Conservation (phyloP, 2,329 filamentous ascomycete species). For the Capronia americana region DNA sequence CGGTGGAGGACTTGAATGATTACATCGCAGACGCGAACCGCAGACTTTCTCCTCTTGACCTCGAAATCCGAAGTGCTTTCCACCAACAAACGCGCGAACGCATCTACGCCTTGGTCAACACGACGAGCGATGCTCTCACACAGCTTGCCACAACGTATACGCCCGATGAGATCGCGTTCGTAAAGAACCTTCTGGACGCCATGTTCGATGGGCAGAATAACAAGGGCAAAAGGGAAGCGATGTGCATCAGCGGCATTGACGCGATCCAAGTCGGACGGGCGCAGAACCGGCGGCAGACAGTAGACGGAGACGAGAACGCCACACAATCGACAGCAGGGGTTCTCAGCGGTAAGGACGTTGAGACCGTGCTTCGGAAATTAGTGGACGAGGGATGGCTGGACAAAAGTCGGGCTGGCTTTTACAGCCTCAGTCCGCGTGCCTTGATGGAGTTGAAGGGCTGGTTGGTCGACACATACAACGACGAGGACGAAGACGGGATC, state of each 20-base stretch:
- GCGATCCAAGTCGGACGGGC: conserved; percentile 71
- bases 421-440: conserved; percentile 75
- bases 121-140: conserved; percentile 80
- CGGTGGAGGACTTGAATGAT: conserved; percentile 68
- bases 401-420: conserved; percentile 73
- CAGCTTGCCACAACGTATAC: conserved; percentile 83
- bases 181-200: conserved; percentile 83
- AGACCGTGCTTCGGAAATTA: conserved; percentile 71
- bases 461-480: conserved; percentile 90
- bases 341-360: conserved; percentile 78
- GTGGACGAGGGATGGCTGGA: conserved; percentile 86
- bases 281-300: conserved; percentile 45
- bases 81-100: conserved; percentile 72
- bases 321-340: conserved; percentile 47
- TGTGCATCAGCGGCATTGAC: conserved; percentile 81
- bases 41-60: conserved; percentile 78
- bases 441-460: conserved; percentile 85
- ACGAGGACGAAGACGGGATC: conserved; percentile 60
- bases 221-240: conserved; percentile 75
- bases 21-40: conserved; percentile 75
- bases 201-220: conserved; percentile 89
- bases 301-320: conserved; percentile 41
- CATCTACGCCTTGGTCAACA: conserved; percentile 88
- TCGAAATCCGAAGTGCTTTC: conserved; percentile 78
- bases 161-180: conserved; percentile 84